These are phyloP conservation scores for Gyromitra esculenta DNA, from an alignment of 2,329 filamentous ascomycete species.

Conservation along the genomic window DNA sequence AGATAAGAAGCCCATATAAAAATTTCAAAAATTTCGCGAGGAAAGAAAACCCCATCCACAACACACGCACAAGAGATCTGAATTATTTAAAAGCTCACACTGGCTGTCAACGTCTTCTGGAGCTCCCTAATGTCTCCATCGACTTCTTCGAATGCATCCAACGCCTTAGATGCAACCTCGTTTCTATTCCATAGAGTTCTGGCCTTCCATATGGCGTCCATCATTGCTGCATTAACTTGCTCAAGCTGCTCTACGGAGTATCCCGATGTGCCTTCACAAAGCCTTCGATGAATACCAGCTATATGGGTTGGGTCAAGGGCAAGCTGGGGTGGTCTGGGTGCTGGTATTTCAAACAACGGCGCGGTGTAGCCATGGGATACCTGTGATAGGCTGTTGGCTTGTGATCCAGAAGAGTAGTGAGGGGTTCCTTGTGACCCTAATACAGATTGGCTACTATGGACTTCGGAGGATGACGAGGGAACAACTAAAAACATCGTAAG, in stretches of 20 bases:
- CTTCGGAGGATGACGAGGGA: slow-evolving; percentile 32
- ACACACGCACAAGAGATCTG: slow-evolving; percentile 1
- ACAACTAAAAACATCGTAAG: slow-evolving; percentile 33
- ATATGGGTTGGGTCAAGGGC: slow-evolving; percentile 67
- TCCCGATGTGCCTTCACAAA: slow-evolving; percentile 75
- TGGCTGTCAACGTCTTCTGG: slow-evolving; percentile 10
- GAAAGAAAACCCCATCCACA: slow-evolving; percentile 20
- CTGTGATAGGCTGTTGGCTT: slow-evolving; percentile 38
- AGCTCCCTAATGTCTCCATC: slow-evolving; percentile 72
- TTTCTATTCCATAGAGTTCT: slow-evolving; percentile 85
- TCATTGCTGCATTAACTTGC: slow-evolving; percentile 88
- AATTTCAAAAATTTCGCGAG: slow-evolving; percentile 34
- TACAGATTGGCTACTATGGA: slow-evolving; percentile 53
- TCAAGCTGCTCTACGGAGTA: slow-evolving; percentile 93
- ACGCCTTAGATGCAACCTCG: slow-evolving; percentile 72
- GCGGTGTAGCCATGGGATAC: slow-evolving; percentile 19
- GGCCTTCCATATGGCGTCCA: slow-evolving; percentile 86
- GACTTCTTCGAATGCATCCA: slow-evolving; percentile 77
- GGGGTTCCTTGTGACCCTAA: slow-evolving; percentile 56
- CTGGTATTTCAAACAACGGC: slow-evolving; percentile 55
- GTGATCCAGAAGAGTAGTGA: slow-evolving; percentile 38
- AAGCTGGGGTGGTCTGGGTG: slow-evolving; percentile 52
- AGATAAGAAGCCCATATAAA: slow-evolving; percentile 42
- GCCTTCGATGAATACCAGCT: slow-evolving; percentile 68
- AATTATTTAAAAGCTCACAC: slow-evolving; percentile 35